Percentiles rank a stretch among this genome's conserved stretches.
Evolutionary conservation across 495 filamentous ascomycete genomes (phyloP).

Genomic region (Hypoxylon cercidicola): DNA sequence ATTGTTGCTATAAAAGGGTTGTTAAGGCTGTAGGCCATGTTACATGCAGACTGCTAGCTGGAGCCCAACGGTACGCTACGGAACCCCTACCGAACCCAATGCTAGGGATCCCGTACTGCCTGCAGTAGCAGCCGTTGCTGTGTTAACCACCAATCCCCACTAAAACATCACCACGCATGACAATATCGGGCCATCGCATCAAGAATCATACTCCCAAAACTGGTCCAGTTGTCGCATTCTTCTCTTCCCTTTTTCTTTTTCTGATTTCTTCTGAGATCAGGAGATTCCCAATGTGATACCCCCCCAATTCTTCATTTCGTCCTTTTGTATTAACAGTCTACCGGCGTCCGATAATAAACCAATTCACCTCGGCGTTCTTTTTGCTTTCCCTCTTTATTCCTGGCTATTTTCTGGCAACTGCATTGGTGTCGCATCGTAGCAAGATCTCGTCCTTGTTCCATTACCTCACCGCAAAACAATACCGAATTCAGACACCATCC

Average conservation of each 20-base stretch:
- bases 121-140: constrained; percentile 31
- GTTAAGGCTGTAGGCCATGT: constrained; percentile 9
- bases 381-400: constrained; percentile 21
- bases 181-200: constrained; percentile 21
- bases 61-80: constrained; percentile 6
- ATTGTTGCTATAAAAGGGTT: constrained; percentile 22
- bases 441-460: constrained; percentile 3
- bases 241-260: constrained; percentile 6
- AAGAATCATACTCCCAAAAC: constrained; percentile 22
- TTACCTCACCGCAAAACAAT: neutral
- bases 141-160: constrained; percentile 39
- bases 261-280: constrained; percentile 29
- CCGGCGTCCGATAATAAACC: constrained; percentile 21
- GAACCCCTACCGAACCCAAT: constrained; percentile 11
- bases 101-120: neutral
- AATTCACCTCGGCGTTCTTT: constrained; percentile 19
- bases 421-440: constrained; percentile 22
- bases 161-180: constrained; percentile 31
- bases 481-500: neutral
- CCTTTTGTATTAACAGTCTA: constrained; percentile 49
- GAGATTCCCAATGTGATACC: constrained; percentile 30
- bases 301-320: constrained; percentile 42
- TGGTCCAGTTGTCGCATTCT: neutral
- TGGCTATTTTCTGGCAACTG: neutral
- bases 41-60: constrained; percentile 12